Base-by-base conservation (phyloP, 202 grass and related monocot genomes). In the Panicum virgatum region DNA sequence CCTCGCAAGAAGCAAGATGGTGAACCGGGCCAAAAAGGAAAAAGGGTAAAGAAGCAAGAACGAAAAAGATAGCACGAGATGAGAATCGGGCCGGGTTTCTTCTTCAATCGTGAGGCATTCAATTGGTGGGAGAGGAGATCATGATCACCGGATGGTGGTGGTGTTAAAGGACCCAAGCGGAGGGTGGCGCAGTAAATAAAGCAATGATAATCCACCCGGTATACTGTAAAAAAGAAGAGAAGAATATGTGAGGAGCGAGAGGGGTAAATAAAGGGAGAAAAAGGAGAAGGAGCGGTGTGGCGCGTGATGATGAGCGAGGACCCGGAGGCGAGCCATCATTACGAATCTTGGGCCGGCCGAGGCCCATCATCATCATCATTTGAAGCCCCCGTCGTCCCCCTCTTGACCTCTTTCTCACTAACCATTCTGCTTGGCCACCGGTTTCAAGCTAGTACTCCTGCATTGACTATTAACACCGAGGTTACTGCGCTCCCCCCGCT, bases 341-440 rank as follows among this genome's bases (percentile, higher is more conserved):
- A 90, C 91, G 91, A 97, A 97, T 97, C 94, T 94, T 88, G 84
- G 89, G 91, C 91, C 94, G 93, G 84, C 89, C 65, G 73, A 97
- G 88, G 88, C 90, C 87, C 89, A 90, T 90, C 91, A 90, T 93
- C 70, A 88, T 91, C 85, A 90, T 89, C 64, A 77, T 89, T 89
- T 89, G 80, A 81, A 83, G 42, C 12, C 8, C 40, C 48, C 66
- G 32, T 83, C 71, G 83, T 77, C 39, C 50, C 18, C 69, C 19
- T 46, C 44, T 72, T 36, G 46, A 52, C 46, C 69, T 51, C 27
- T 72, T 36, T 52, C 27, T 20, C 69, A 72, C 45, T 51, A 34
- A 50, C 25, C 12, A 7, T 23, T 15, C 44, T 19, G 42, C 36
- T 27, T 43, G 54, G 44, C 37, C 46, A 15, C 54, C 46, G 6